Percentiles rank a stretch among this genome's conserved stretches.
phyloP scores from a whole-genome alignment of 2,329 filamentous ascomycete genomes.

The Rhynchosporium agropyri region DNA sequence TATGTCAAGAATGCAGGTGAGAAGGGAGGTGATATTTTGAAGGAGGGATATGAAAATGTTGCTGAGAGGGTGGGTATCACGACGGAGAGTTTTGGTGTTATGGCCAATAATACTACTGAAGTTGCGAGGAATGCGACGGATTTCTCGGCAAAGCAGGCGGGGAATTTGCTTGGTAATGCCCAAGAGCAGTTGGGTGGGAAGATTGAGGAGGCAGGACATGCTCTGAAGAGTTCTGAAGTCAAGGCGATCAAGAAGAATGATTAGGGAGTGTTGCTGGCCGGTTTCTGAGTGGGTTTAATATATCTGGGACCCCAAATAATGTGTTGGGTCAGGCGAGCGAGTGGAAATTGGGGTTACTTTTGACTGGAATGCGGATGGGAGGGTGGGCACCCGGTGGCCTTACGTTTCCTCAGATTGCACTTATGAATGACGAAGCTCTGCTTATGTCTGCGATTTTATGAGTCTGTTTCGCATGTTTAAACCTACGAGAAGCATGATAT shows the following conservation, averaged over 20 bases:
- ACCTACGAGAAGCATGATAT: no score
- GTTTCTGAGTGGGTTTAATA: no score
- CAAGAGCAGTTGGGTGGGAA: conserved; percentile 36
- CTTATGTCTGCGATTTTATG: background rate
- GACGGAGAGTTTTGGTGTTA: conserved; percentile 30
- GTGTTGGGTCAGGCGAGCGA: background rate
- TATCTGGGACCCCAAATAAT: conserved; percentile 1
- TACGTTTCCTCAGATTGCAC: conserved; percentile 1
- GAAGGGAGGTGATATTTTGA: conserved; percentile 20
- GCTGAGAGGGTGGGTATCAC: conserved; percentile 28
- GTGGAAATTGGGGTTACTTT: background rate
- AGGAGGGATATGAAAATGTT: conserved; percentile 27
- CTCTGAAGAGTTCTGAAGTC: conserved; percentile 14
- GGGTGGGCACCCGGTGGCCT: background rate
- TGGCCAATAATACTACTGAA: conserved; percentile 29
- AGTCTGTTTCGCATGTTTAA: no score
- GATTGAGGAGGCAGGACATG: conserved; percentile 29
- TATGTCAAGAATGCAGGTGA: conserved; percentile 26
- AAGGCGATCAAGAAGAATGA: conserved; percentile 17
- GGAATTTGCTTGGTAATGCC: conserved; percentile 39
- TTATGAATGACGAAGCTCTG: background rate
- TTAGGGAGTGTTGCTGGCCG: background rate
- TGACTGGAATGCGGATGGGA: background rate
- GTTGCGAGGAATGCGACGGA: conserved; percentile 26
- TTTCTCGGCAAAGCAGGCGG: conserved; percentile 33